Evolutionary conservation across 129 eudicot species (phyloP).

Genomic region (Deinandra increscens): DNA sequence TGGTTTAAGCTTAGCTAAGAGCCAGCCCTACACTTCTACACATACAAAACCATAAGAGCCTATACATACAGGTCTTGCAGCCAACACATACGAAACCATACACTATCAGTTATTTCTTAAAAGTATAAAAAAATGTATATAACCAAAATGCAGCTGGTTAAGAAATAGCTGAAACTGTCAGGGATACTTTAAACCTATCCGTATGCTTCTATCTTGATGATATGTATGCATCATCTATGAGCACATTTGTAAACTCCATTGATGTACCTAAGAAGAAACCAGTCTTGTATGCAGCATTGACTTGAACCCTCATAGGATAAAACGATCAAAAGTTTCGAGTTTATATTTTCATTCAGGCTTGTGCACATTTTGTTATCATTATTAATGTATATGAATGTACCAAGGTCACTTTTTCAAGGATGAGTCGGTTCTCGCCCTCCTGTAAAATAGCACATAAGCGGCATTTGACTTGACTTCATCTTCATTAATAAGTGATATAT

Average conservation of each 20-base stretch:
- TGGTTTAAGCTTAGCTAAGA: not conserved
- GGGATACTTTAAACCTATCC: not conserved
- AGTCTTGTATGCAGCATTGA: slow-evolving; percentile 6
- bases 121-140: not conserved
- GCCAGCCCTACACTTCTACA: not conserved
- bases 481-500: slow-evolving; percentile 61
- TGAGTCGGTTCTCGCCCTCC: slow-evolving; percentile 57
- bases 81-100: not conserved
- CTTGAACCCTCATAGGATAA: slow-evolving; percentile 8
- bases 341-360: slow-evolving; percentile 12
- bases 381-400: slow-evolving; percentile 26
- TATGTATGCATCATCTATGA: slow-evolving; percentile 4
- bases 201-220: slow-evolving; percentile 1
- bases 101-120: not conserved
- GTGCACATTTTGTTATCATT: slow-evolving; percentile 23
- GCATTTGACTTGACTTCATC: slow-evolving; percentile 79
- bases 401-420: slow-evolving; percentile 32
- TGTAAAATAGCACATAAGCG: slow-evolving; percentile 83
- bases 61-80: not conserved
- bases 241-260: not conserved
- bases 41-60: not conserved
- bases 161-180: not conserved
- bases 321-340: slow-evolving; percentile 13
- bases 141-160: slow-evolving; percentile 1
- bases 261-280: not conserved